phyloP scores from a whole-genome alignment of 805 yeast genomes.

The Priceomyces haplophilus region DNA sequence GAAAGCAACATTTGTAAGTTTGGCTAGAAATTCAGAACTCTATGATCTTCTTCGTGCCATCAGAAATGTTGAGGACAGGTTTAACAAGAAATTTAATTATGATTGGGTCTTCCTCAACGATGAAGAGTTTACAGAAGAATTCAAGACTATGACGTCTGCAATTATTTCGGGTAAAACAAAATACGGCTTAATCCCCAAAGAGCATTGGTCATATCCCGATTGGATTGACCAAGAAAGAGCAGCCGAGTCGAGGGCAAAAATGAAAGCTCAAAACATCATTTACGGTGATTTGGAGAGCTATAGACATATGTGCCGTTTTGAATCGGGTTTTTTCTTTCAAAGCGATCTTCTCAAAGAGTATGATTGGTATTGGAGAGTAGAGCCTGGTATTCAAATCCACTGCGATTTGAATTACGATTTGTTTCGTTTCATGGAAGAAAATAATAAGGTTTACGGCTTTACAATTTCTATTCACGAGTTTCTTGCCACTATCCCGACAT shows the following conservation, averaged over 20 bases:
- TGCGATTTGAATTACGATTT: slow-evolving; percentile 90
- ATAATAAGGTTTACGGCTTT: slow-evolving; percentile 81
- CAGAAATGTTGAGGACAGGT: slow-evolving; percentile 81
- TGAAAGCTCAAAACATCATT: slow-evolving; percentile 56
- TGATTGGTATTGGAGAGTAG: slow-evolving; percentile 94
- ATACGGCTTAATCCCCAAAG: slow-evolving; percentile 77
- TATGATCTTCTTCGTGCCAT: slow-evolving; percentile 61
- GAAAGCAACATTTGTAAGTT: slow-evolving; percentile 72
- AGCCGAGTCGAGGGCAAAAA: slow-evolving; percentile 52
- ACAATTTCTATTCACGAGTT: slow-evolving; percentile 82
- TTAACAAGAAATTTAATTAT: slow-evolving; percentile 74
- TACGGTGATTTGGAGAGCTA: slow-evolving; percentile 76
- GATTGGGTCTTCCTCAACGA: slow-evolving; percentile 97
- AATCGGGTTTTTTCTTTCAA: slow-evolving; percentile 84
- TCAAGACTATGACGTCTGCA: slow-evolving; percentile 62
- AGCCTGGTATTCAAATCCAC: slow-evolving; percentile 75
- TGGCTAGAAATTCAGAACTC: slow-evolving; percentile 76
- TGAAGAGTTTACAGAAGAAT: slow-evolving; percentile 77
- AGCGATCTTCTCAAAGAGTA: slow-evolving; percentile 72
- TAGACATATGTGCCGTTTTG: slow-evolving; percentile 92
- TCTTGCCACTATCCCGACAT: slow-evolving; percentile 77
- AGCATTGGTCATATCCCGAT: slow-evolving; percentile 84
- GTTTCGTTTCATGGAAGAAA: slow-evolving; percentile 72
- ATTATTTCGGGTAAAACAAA: slow-evolving; percentile 73
- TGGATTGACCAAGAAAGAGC: slow-evolving; percentile 81